Evolutionary conservation across 1,284 basidiomycete genomes (phyloP).

Genomic region (Erythrobasidium hasegawianum): DNA sequence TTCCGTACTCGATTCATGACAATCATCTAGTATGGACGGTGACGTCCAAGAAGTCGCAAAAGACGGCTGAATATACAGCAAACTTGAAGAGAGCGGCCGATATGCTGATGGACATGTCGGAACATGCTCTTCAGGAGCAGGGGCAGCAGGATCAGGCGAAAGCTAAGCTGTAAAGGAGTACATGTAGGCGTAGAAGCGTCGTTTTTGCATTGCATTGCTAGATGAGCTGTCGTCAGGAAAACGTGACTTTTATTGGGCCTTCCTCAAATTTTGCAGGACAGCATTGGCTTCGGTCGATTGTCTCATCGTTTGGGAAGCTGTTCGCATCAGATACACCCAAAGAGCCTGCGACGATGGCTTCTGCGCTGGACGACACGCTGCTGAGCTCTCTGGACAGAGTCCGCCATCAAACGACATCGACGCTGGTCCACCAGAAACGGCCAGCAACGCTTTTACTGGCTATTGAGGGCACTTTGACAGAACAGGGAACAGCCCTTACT

Average conservation of each 20-base stretch:
- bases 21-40: conserved; percentile 75
- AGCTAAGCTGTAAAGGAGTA: conserved; percentile 23
- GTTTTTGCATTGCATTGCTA: not conserved
- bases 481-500: conserved; percentile 65
- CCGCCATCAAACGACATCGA: conserved; percentile 75
- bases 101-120: conserved; percentile 42
- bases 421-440: conserved; percentile 78
- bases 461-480: conserved; percentile 79
- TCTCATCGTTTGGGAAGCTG: too few relatives aligned
- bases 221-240: not conserved
- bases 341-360: not conserved
- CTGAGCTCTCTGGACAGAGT: conserved; percentile 69
- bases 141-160: conserved; percentile 3
- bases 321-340: too few relatives aligned
- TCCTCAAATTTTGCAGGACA: not conserved
- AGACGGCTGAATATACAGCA: conserved; percentile 50
- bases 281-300: not conserved
- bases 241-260: not conserved
- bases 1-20: conserved; percentile 44
- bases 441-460: conserved; percentile 85
- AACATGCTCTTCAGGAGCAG: conserved; percentile 20
- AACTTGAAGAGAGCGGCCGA: conserved; percentile 42
- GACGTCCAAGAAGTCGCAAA: conserved; percentile 70
- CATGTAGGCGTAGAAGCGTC: not conserved
- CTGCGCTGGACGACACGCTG: conserved; percentile 1